phyloP scores from a whole-genome alignment of 2,329 filamentous ascomycete genomes.

The Xylaria sp. region DNA sequence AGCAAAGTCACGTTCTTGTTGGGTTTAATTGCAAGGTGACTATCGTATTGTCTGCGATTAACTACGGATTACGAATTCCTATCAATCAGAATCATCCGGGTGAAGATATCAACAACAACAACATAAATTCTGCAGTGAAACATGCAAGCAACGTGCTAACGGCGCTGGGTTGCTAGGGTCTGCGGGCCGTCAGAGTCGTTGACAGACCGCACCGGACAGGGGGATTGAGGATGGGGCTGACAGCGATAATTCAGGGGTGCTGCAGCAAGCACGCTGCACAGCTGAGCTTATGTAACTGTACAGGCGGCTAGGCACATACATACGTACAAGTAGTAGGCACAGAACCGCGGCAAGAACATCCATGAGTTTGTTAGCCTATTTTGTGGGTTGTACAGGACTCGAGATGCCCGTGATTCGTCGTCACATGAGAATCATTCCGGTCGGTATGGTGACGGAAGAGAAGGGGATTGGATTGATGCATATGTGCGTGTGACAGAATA shows the following conservation, averaged over 20 bases:
- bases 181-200: not conserved
- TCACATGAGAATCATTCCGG: not conserved
- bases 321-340: too few relatives aligned
- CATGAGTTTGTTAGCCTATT: not conserved
- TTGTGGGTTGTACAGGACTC: not conserved
- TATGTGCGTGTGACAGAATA: not conserved
- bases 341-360: not conserved
- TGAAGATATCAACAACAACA: too few relatives aligned
- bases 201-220: not conserved
- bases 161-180: not conserved
- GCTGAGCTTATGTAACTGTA: not conserved
- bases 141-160: too few relatives aligned
- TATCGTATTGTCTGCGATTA: too few relatives aligned
- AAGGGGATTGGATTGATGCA: not conserved
- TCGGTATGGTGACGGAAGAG: not conserved
- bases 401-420: not conserved
- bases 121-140: too few relatives aligned
- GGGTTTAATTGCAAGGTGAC: too few relatives aligned
- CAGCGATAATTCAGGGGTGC: not conserved
- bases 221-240: not conserved
- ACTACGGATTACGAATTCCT: too few relatives aligned
- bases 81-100: too few relatives aligned
- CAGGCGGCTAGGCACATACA: not conserved
- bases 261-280: not conserved
- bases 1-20: too few relatives aligned